Evolutionary conservation across 345 rosid genomes (phyloP).

Genomic region (Eucalyptus victrix): DNA sequence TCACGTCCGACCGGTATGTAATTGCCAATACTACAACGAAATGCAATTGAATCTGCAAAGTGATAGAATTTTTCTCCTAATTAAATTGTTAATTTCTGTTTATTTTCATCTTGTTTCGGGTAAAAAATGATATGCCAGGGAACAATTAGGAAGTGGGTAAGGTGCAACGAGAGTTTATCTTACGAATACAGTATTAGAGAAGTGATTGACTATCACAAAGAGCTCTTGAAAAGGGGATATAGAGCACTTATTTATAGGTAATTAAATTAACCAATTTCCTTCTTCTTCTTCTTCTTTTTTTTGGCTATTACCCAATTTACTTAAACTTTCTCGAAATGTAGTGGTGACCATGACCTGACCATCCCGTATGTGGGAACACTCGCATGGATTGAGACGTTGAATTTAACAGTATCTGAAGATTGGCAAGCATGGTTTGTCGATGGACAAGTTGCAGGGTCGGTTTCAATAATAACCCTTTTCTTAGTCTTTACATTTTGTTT

Average conservation of each 20-base stretch:
- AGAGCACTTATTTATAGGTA: background rate
- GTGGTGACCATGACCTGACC: background rate
- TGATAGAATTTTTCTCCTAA: background rate
- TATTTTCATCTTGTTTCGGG: background rate
- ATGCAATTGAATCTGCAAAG: background rate
- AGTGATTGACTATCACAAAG: background rate
- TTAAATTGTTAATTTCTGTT: background rate
- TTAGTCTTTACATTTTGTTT: background rate
- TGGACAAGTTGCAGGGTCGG: background rate
- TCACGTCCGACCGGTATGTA: constrained; percentile 7
- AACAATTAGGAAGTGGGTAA: background rate
- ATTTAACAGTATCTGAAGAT: background rate
- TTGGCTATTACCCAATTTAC: background rate
- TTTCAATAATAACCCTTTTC: background rate
- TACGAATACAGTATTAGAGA: background rate
- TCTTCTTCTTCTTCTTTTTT: background rate
- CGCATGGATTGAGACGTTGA: background rate
- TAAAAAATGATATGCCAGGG: background rate
- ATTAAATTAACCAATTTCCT: background rate
- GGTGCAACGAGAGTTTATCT: background rate
- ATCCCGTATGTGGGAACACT: background rate
- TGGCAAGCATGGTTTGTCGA: background rate
- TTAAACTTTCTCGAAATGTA: background rate
- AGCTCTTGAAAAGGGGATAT: background rate
- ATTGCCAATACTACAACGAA: background rate